Conservation (phyloP, 2,329 filamentous ascomycete species). For the Lecanicillium sp. region DNA sequence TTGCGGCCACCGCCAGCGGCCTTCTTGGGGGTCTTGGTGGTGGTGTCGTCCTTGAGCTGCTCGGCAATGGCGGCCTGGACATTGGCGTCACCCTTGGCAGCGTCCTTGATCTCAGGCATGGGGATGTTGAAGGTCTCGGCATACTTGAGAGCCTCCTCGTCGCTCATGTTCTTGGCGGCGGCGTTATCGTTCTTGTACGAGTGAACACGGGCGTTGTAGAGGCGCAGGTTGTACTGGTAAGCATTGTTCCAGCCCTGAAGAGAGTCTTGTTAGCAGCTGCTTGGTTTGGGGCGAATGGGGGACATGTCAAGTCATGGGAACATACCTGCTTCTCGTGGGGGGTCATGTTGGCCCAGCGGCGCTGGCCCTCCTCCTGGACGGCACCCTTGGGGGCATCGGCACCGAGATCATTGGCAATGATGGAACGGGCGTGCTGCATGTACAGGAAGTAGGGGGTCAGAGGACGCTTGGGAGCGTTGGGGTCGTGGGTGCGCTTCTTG, state of each 20-base stretch:
- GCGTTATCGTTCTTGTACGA: conserved; percentile 56
- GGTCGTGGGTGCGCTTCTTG: conserved; percentile 80
- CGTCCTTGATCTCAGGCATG: conserved; percentile 41
- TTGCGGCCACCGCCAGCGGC: conserved; percentile 37
- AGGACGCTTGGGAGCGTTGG: conserved; percentile 90
- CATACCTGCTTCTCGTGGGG: conserved; percentile 59
- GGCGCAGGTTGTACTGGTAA: conserved; percentile 59
- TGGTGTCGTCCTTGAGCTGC: conserved; percentile 42
- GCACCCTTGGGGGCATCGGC: conserved; percentile 73
- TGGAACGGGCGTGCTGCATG: conserved; percentile 77
- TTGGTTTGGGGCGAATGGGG: no score
- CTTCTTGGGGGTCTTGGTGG: conserved; percentile 53
- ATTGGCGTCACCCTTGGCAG: conserved; percentile 27
- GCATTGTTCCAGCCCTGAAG: conserved; percentile 52
- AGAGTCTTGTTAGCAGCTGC: conserved; percentile 14
- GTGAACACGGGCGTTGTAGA: conserved; percentile 58
- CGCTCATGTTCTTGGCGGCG: conserved; percentile 51
- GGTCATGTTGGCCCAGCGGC: conserved; percentile 74
- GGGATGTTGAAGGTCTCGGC: conserved; percentile 51
- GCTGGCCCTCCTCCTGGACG: conserved; percentile 79
- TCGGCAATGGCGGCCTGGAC: conserved; percentile 52
- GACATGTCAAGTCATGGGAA: conserved; percentile 5
- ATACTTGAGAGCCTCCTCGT: conserved; percentile 52
- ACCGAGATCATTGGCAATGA: conserved; percentile 73
- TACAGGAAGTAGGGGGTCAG: conserved; percentile 93